Evolutionary conservation across 2,329 filamentous ascomycete genomes (phyloP).

Genomic region (Stagonosporopsis vannaccii): DNA sequence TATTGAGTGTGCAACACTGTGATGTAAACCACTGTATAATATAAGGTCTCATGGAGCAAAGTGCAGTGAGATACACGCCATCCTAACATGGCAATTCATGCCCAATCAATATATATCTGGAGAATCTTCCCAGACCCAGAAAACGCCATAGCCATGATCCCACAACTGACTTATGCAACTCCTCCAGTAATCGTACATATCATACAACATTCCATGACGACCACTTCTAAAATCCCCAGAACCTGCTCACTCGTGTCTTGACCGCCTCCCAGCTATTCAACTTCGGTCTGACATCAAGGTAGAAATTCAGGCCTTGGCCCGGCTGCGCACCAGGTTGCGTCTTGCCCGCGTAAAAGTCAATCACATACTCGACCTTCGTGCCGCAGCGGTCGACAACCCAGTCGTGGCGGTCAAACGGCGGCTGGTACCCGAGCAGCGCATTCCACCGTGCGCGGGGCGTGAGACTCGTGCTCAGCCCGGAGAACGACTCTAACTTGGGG

Average conservation of each 20-base stretch:
- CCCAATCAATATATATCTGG: neutral
- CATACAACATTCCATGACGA: neutral
- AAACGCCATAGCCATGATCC: slow-evolving; percentile 12
- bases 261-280: slow-evolving; percentile 68
- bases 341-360: slow-evolving; percentile 93
- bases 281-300: slow-evolving; percentile 70
- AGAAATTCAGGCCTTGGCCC: slow-evolving; percentile 65
- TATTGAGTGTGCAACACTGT: neutral
- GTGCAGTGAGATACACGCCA: neutral
- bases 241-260: slow-evolving; percentile 61
- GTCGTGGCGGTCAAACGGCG: slow-evolving; percentile 95
- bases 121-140: neutral
- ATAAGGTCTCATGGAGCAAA: neutral
- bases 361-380: slow-evolving; percentile 87
- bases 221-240: slow-evolving; percentile 53
- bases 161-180: neutral
- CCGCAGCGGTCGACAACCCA: slow-evolving; percentile 96
- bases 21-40: slow-evolving; percentile 12
- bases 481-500: slow-evolving; percentile 83
- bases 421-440: slow-evolving; percentile 83
- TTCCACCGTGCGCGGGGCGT: slow-evolving; percentile 86
- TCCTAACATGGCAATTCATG: neutral
- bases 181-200: slow-evolving; percentile 9
- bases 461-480: slow-evolving; percentile 68
- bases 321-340: slow-evolving; percentile 48